Conservation (phyloP, 306 rosid genomes). For the Prunus mira region DNA sequence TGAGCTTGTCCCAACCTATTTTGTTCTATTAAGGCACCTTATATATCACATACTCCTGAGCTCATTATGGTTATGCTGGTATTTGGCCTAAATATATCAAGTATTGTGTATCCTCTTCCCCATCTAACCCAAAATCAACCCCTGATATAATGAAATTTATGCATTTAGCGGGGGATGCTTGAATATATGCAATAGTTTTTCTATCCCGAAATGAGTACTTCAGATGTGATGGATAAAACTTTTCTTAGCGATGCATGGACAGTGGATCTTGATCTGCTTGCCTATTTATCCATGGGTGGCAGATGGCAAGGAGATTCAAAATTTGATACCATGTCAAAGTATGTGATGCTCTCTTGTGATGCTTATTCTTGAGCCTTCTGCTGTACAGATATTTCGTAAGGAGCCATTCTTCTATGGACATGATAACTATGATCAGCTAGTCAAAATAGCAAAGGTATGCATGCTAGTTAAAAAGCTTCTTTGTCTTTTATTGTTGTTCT, state of each 20-base stretch:
- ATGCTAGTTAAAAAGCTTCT: neutral
- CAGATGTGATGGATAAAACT: neutral
- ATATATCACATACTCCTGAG: neutral
- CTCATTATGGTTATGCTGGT: neutral
- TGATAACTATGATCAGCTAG: conserved; percentile 88
- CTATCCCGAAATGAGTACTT: neutral
- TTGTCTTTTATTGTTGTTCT: neutral
- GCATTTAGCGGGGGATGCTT: neutral
- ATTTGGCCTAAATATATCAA: neutral
- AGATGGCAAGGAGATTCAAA: conserved; percentile 23
- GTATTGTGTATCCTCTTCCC: neutral
- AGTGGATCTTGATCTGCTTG: conserved; percentile 28
- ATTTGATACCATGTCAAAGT: conserved; percentile 21
- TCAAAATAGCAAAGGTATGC: conserved; percentile 82
- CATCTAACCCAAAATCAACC: neutral
- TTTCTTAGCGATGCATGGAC: conserved; percentile 4
- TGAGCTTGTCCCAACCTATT: conserved; percentile 28
- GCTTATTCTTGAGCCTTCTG: conserved; percentile 40
- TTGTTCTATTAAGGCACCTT: neutral
- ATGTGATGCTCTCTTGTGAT: conserved; percentile 22
- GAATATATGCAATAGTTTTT: neutral
- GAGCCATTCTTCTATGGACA: conserved; percentile 97
- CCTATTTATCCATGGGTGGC: conserved; percentile 24
- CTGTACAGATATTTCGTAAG: conserved; percentile 85
- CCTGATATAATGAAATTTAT: neutral